phyloP scores from a whole-genome alignment of 208 protist species.

The Perkinsela sp. region DNA sequence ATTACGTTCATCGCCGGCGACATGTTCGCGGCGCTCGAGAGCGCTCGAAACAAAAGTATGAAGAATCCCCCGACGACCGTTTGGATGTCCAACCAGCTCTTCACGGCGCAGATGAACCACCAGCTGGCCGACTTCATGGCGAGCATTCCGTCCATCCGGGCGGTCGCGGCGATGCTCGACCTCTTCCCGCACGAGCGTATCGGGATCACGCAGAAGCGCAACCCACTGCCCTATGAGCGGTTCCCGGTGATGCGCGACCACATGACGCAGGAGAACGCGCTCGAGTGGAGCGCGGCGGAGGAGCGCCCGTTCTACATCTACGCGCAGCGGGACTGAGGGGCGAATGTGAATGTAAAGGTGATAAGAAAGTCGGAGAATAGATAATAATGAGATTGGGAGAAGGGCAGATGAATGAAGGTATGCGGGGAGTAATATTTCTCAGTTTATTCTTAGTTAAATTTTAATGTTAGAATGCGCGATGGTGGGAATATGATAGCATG shows the following conservation, averaged over 20 bases:
- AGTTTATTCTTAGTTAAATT: too few relatives aligned
- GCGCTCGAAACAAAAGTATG: neutral
- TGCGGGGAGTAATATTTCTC: too few relatives aligned
- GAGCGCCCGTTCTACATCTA: neutral
- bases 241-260: neutral
- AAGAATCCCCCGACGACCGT: neutral
- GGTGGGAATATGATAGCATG: too few relatives aligned
- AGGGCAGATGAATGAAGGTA: too few relatives aligned
- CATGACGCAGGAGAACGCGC: neutral
- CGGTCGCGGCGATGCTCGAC: neutral
- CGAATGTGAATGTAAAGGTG: too few relatives aligned
- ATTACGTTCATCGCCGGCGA: neutral
- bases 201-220: neutral
- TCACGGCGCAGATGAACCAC: neutral
- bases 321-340: too few relatives aligned
- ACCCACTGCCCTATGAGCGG: neutral
- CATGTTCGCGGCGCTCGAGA: neutral
- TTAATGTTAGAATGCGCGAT: too few relatives aligned
- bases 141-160: neutral
- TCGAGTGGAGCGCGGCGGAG: neutral
- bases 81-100: neutral
- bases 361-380: too few relatives aligned
- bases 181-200: neutral
- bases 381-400: too few relatives aligned
- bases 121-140: neutral